Evolutionary conservation across 2,329 filamentous ascomycete species (phyloP).

Genomic region (Cladobotryum protrusum): DNA sequence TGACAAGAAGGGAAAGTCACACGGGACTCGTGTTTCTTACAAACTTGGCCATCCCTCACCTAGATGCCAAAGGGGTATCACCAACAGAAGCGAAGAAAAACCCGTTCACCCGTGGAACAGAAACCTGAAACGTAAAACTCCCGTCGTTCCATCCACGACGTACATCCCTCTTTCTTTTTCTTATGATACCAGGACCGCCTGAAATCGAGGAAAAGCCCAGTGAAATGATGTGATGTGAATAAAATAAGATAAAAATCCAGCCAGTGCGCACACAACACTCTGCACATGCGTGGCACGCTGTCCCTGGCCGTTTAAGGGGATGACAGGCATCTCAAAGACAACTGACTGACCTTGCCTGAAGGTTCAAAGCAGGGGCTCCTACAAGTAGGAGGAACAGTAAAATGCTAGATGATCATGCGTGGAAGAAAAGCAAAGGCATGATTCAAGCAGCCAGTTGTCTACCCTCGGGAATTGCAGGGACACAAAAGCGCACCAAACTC

Average conservation of each 20-base stretch:
- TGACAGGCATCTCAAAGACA: constrained; percentile 19
- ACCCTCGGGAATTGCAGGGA: constrained; percentile 14
- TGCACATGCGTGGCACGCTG: constrained; percentile 10
- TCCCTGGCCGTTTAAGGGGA: constrained; percentile 11
- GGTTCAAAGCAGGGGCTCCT: background rate
- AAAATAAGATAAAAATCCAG: constrained; percentile 19
- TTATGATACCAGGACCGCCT: constrained; percentile 11
- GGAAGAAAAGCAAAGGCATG: too few species aligned
- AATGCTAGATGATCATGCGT: too few species aligned
- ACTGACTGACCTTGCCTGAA: constrained; percentile 8
- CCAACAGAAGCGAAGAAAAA: constrained; percentile 26
- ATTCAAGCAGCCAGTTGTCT: constrained; percentile 8
- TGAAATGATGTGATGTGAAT: constrained; percentile 19
- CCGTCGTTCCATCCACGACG: constrained; percentile 17
- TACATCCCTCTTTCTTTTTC: constrained; percentile 19
- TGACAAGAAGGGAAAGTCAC: background rate
- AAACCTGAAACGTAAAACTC: constrained; percentile 16
- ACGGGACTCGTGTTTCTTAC: background rate
- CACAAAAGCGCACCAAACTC: background rate
- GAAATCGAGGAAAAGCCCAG: constrained; percentile 18
- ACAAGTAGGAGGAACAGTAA: too few species aligned
- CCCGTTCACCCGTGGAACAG: constrained; percentile 14
- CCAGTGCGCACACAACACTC: constrained; percentile 15
- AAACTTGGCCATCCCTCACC: constrained; percentile 6
- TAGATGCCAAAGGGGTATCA: constrained; percentile 25